Conservation (phyloP, 176 grass and related monocot species). For the Oryza longistaminata region DNA sequence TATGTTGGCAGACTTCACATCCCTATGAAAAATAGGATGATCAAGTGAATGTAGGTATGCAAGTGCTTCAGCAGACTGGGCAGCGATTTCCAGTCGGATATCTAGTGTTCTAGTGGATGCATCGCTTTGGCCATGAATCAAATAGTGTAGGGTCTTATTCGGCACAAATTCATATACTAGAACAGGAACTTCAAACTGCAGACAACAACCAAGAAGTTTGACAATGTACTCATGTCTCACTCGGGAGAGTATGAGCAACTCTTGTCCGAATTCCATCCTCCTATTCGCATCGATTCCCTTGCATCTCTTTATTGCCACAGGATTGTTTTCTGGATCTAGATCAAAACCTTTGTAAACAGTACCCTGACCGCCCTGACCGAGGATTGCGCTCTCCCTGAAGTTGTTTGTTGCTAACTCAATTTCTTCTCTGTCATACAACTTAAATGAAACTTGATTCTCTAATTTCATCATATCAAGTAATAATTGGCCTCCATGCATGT, state of each 20-base stretch:
- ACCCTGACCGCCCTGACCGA: constrained; percentile 26
- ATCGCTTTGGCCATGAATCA: background rate
- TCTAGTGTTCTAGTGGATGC: background rate
- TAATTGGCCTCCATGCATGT: constrained; percentile 15
- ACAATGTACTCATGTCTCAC: constrained; percentile 34
- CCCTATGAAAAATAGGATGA: constrained; percentile 17
- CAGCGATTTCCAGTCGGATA: constrained; percentile 13
- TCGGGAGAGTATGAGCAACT: constrained; percentile 39
- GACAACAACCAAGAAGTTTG: constrained; percentile 39
- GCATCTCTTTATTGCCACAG: constrained; percentile 31
- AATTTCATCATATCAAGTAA: constrained; percentile 23
- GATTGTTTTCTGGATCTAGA: background rate
- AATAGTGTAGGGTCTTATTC: background rate
- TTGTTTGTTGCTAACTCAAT: constrained; percentile 17
- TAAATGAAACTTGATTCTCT: constrained; percentile 1
- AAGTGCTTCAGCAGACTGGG: constrained; percentile 14
- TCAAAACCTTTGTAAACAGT: constrained; percentile 28
- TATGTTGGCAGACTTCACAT: constrained; percentile 31
- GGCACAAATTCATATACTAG: constrained; percentile 17
- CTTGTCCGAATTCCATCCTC: constrained; percentile 31
- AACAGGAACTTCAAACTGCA: constrained; percentile 20
- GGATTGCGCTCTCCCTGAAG: background rate
- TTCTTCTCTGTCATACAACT: background rate
- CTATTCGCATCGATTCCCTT: constrained; percentile 28
- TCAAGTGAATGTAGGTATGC: constrained; percentile 23